phyloP scores from a whole-genome alignment of 2,329 filamentous ascomycete genomes.

The Myrmaecium sp. region DNA sequence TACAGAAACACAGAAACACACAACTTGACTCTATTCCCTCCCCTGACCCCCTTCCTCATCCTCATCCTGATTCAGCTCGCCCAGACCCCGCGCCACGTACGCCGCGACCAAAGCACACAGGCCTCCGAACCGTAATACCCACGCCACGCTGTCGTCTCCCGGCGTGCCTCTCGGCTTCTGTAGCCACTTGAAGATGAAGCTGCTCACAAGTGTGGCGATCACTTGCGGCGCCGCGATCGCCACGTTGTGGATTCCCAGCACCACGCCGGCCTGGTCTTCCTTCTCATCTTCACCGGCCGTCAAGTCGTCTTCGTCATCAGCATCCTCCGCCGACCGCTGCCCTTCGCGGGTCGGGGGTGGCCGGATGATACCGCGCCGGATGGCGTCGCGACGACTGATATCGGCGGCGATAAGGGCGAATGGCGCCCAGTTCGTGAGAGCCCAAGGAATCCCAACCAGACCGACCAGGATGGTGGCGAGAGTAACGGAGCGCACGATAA shows the following conservation, averaged over 20 bases:
- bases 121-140: constrained; percentile 74
- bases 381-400: constrained; percentile 65
- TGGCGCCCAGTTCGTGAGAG: constrained; percentile 81
- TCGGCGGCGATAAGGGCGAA: constrained; percentile 92
- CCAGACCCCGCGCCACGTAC: constrained; percentile 50
- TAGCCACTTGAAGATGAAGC: constrained; percentile 64
- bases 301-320: constrained; percentile 22
- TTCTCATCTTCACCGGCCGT: constrained; percentile 34
- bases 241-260: constrained; percentile 92
- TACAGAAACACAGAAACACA: no score
- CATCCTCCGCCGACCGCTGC: constrained; percentile 19
- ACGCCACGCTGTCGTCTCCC: constrained; percentile 73
- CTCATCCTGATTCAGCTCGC: constrained; percentile 35
- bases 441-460: constrained; percentile 79
- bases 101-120: constrained; percentile 62
- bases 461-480: constrained; percentile 64
- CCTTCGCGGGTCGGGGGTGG: constrained; percentile 6
- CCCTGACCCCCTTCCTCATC: constrained; percentile 1
- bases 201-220: constrained; percentile 70
- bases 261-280: constrained; percentile 68
- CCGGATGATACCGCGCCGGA: constrained; percentile 34
- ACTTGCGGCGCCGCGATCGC: constrained; percentile 85
- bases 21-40: no score
- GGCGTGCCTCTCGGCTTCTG: constrained; percentile 76
- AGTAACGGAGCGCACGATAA: constrained; percentile 55